Evolutionary conservation across 768 basidiomycete species (phyloP), one percentile per base, ranked within the genome.

Genomic region (Phlegmacium glaucopus): DNA sequence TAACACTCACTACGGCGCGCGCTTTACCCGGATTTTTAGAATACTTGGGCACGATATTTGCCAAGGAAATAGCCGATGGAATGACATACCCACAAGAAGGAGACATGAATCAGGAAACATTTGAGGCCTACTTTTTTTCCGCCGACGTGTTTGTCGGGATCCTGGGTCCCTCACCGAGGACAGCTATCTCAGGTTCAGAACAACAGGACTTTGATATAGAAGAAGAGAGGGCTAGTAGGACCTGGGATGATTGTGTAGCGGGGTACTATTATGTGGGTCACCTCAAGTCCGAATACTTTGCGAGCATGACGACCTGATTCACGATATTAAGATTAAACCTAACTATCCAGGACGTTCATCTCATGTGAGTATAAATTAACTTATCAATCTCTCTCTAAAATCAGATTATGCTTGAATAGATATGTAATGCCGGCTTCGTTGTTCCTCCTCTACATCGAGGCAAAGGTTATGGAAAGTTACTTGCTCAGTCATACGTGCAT

Each of bases 331-430:
- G 85, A 74, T 90, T 42, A 90, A 90, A 65, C 88, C 87, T 29
- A 94, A 94, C 60, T 94, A 94, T 67, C 93, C 91, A 6, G 90
- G 90, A 34, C 75, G 91, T 51, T 91, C 88, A 8, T 90, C 88
- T 35, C 92, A 93, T 76, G 92, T 89, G 60, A 72, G 89, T 79
- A 41, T 25, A 32, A 47, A 36, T 37, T 30, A 32, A 17, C 32
- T 42, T 48, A 45, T 50, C 49, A 43, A 45, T 11, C 39, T 15
- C 27, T 28, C 9, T 15, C 16, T 41, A 10, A 35, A 44, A 36
- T 39, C 18, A 25, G 32, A 32, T 32, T 42, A 28, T 11, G 3
- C 32, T 3, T 34, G 3, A 34, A 11, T 54, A 90, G 85, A 87
- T 88, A 50, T 92, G 90, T 68, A 96, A 95, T 57, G 92, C 79